These are phyloP conservation scores for Boletus huronensis DNA, from an alignment of 768 basidiomycete genomes.

Conservation along the genomic window DNA sequence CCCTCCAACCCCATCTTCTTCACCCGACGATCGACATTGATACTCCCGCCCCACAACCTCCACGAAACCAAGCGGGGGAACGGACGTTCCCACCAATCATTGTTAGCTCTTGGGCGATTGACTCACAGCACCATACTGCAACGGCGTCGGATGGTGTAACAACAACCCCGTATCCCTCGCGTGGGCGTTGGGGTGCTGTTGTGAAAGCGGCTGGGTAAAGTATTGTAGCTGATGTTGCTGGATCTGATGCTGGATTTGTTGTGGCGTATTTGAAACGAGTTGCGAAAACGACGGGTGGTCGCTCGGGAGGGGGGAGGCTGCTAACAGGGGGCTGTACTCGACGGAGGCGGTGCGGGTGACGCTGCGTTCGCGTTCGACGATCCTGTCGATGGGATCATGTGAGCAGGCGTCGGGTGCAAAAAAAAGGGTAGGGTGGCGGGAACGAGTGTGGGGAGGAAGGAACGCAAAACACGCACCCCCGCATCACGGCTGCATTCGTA, in stretches of 20 bases:
- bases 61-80: too few relatives aligned
- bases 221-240: slow-evolving; percentile 18
- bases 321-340: slow-evolving; percentile 39
- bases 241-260: slow-evolving; percentile 18
- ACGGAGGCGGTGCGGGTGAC: slow-evolving; percentile 24
- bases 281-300: slow-evolving; percentile 10
- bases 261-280: slow-evolving; percentile 12
- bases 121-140: slow-evolving; percentile 18
- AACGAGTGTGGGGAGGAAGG: not conserved
- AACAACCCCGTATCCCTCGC: slow-evolving; percentile 3
- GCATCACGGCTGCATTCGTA: slow-evolving; percentile 75
- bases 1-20: too few relatives aligned
- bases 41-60: too few relatives aligned
- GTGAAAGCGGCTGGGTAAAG: not conserved
- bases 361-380: slow-evolving; percentile 51
- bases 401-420: not conserved
- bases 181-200: not conserved
- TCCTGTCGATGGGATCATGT: slow-evolving; percentile 30
- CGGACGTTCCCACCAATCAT: not conserved
- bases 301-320: slow-evolving; percentile 6
- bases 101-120: slow-evolving; percentile 13
- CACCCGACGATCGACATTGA: too few relatives aligned
- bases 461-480: slow-evolving; percentile 48
- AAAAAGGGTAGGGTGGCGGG: too few relatives aligned
- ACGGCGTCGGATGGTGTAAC: slow-evolving; percentile 5